A percentile compares a stretch with the other conserved stretches of the same genome.
phyloP scores from a whole-genome alignment of 129 eudicot species.

The Centaurea solstitialis region DNA sequence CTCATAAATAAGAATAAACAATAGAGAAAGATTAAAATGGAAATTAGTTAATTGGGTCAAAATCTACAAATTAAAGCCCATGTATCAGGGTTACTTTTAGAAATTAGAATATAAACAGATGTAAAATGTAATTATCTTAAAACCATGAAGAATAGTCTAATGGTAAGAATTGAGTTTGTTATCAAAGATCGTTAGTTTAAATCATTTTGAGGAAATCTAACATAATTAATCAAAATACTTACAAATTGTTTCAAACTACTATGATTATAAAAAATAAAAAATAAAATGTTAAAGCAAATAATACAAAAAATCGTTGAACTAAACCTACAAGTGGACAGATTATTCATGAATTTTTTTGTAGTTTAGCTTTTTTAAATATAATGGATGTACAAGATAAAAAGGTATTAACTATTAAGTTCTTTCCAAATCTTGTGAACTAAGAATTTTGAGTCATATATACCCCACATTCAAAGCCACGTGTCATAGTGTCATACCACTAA shows the following conservation, averaged over 20 bases:
- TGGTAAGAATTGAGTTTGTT: background rate
- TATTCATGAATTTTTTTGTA: background rate
- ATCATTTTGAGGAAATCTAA: background rate
- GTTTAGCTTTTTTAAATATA: background rate
- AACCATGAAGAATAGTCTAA: background rate
- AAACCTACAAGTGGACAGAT: background rate
- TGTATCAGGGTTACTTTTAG: background rate
- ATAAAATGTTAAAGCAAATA: background rate
- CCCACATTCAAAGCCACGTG: background rate
- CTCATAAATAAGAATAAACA: background rate
- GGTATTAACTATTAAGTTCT: background rate
- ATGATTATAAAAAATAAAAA: background rate
- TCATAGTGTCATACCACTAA: background rate
- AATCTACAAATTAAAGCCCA: background rate
- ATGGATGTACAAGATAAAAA: background rate
- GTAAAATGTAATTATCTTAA: background rate
- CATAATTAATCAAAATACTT: background rate
- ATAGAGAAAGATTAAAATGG: background rate
- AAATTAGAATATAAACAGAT: background rate
- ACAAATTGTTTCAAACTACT: background rate
- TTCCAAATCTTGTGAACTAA: background rate
- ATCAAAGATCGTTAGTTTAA: background rate
- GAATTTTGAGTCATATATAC: background rate
- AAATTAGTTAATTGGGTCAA: background rate
- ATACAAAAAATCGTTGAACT: background rate